Conservation (phyloP, 805 yeast species). For the Cyberlindnera xylosilytica region DNA sequence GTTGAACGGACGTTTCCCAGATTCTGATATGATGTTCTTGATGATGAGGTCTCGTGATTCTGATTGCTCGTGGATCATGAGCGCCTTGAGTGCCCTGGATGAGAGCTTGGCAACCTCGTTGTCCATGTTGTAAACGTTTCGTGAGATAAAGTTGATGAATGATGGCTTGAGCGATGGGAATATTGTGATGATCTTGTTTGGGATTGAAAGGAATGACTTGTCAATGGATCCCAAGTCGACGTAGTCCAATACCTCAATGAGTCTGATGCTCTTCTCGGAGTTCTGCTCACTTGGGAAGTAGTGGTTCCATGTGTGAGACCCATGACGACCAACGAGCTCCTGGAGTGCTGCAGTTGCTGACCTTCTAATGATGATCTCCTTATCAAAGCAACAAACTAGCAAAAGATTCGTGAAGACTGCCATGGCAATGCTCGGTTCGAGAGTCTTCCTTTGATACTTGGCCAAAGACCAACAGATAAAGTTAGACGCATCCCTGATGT, state of each 20-base stretch:
- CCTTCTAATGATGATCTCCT: slow-evolving; percentile 69
- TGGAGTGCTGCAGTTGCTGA: slow-evolving; percentile 87
- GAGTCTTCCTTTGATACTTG: slow-evolving; percentile 35
- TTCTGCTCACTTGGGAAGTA: slow-evolving; percentile 22
- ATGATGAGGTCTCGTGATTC: slow-evolving; percentile 5
- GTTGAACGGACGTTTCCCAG: slow-evolving; percentile 14
- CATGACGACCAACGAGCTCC: slow-evolving; percentile 79
- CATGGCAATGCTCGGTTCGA: slow-evolving; percentile 18
- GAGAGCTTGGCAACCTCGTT: slow-evolving; percentile 41
- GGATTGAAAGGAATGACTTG: slow-evolving; percentile 37
- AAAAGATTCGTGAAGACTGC: slow-evolving; percentile 36
- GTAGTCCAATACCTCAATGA: slow-evolving; percentile 61
- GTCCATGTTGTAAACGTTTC: slow-evolving; percentile 36
- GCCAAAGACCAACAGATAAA: slow-evolving; percentile 80
- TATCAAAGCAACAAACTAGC: slow-evolving; percentile 60
- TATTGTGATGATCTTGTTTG: slow-evolving; percentile 27
- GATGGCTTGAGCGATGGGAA: slow-evolving; percentile 23
- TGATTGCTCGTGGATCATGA: slow-evolving; percentile 5
- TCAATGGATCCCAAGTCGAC: slow-evolving; percentile 41
- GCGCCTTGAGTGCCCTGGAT: slow-evolving; percentile 32
- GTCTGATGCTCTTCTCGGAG: slow-evolving; percentile 39
- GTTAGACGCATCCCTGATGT: slow-evolving; percentile 81
- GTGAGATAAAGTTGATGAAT: slow-evolving; percentile 33
- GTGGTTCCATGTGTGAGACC: slow-evolving; percentile 35
- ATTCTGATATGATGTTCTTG: slow-evolving; percentile 2